Base-by-base conservation (phyloP, 306 rosid species). In the Vicia faba region DNA sequence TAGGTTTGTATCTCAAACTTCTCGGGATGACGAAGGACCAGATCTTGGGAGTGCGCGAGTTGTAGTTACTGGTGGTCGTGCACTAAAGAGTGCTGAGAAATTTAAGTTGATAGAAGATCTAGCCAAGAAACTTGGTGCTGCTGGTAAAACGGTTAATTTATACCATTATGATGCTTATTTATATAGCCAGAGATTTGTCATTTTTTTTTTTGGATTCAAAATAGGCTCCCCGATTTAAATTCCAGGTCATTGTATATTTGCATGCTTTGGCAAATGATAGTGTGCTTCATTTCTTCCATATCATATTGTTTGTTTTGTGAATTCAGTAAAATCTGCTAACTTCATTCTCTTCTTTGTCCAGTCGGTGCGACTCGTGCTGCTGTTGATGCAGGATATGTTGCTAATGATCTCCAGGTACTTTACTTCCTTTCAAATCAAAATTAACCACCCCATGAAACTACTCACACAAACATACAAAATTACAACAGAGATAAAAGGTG, bases 331-430 rank as follows among this genome's bases (percentile, higher is more conserved):
- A 62, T 74, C 35, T 72, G 68, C 62, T 55, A 45, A 70, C 38
- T 72, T 75, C 51, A 20, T 79, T 79, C 56, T 79, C 63, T 75
- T 25, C 66, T 77, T 69, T 80, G 18, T 70, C 20, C 54, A 89
- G 98, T 87, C 80, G 98, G 98, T 31, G 98, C 98, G 41, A 89
- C 96, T 29, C 93, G 96, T 41, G 98, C 98, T 64, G 98, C 98
- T 71, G 98, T 92, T 75, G 98, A 92, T 80, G 96, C 93, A 1
- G 98, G 93, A 66, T 92, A 80, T 81, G 98, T 92, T 79, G 87
- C 93, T 18, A 92, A 92, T 75, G 98, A 92, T 33, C 82, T 92
- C 72, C 98, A 92, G 98, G 98, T 89, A 62, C 57, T 56, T 48
- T 68, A 28, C 26, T 73, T 68, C 68, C 71, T 64, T 69, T 64